Percentiles rank a stretch among this genome's conserved stretches.
phyloP scores from a whole-genome alignment of 108 stramenopile species.

The Nannochloropsis gaditana region DNA sequence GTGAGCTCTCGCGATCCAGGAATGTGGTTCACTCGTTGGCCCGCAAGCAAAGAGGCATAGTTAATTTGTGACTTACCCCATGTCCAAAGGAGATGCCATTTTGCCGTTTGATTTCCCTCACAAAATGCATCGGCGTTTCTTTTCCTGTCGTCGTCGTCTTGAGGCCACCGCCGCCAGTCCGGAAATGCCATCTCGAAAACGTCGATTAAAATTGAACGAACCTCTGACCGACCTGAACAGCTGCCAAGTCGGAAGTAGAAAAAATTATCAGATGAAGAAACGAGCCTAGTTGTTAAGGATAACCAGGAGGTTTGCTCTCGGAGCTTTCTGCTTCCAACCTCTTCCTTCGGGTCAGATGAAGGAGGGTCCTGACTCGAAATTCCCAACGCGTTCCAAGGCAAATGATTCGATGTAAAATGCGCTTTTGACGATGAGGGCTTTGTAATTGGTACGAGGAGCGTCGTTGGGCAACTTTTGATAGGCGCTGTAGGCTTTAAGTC shows the following conservation, averaged over 20 bases:
- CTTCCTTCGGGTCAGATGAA: too few species aligned
- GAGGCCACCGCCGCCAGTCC: neutral
- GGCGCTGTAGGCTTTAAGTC: too few species aligned
- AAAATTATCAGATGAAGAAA: too few species aligned
- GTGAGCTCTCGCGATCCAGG: conserved; percentile 52
- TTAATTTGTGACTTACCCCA: conserved; percentile 61
- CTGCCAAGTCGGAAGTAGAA: neutral
- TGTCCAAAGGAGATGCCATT: conserved; percentile 64
- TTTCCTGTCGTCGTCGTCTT: neutral
- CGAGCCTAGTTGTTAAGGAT: too few species aligned
- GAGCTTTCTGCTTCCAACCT: too few species aligned
- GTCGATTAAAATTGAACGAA: neutral
- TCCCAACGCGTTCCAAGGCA: too few species aligned
- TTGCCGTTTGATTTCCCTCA: neutral
- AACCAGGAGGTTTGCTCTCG: too few species aligned
- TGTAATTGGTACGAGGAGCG: too few species aligned
- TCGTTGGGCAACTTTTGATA: too few species aligned
- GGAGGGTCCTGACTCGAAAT: too few species aligned
- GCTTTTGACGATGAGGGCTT: too few species aligned
- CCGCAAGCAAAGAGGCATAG: conserved; percentile 51
- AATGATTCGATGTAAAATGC: too few species aligned
- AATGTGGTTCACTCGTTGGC: conserved; percentile 64
- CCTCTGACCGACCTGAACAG: neutral
- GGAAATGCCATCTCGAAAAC: neutral
- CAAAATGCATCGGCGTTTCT: conserved; percentile 24